phyloP scores from a whole-genome alignment of 2,329 filamentous ascomycete species.

The Seiridium cupressi region DNA sequence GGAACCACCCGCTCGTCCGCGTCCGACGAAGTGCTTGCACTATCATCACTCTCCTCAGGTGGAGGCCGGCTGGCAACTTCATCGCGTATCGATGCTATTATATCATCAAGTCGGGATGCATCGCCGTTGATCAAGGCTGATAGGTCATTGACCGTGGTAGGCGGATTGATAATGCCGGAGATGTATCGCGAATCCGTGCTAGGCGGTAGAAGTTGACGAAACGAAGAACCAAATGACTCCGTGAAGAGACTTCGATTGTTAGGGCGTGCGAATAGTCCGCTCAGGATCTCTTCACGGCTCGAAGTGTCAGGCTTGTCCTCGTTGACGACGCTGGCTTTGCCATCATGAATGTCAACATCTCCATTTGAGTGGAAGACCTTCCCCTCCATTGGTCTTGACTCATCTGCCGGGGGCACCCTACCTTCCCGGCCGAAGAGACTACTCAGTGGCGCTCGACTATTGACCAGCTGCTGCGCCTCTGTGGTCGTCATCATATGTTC shows the following conservation, averaged over 20 bases:
- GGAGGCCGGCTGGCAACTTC: slow-evolving; percentile 7
- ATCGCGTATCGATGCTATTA: slow-evolving; percentile 27
- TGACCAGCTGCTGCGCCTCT: slow-evolving; percentile 73
- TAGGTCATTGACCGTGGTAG: slow-evolving; percentile 26
- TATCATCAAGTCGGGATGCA: slow-evolving; percentile 26
- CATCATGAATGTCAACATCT: slow-evolving; percentile 62
- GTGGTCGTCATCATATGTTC: slow-evolving; percentile 75
- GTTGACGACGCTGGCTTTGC: slow-evolving; percentile 53
- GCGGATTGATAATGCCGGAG: slow-evolving; percentile 29
- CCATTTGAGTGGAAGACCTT: slow-evolving; percentile 64
- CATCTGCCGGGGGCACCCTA: slow-evolving; percentile 62
- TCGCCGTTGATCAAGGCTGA: slow-evolving; percentile 26
- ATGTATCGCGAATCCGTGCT: slow-evolving; percentile 24
- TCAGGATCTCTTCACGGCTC: slow-evolving; percentile 59
- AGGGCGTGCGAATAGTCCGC: slow-evolving; percentile 42
- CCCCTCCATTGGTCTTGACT: slow-evolving; percentile 61
- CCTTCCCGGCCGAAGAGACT: slow-evolving; percentile 72
- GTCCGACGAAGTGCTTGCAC: slow-evolving; percentile 20
- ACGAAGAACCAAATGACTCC: slow-evolving; percentile 27
- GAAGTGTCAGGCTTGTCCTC: slow-evolving; percentile 60
- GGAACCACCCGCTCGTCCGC: slow-evolving; percentile 22
- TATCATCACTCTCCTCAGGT: slow-evolving; percentile 17
- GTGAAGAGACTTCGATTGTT: slow-evolving; percentile 29
- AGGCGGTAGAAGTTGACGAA: slow-evolving; percentile 16
- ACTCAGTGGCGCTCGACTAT: slow-evolving; percentile 73